phyloP scores from a whole-genome alignment of 768 basidiomycete species.

The Hypholoma sublateritium region DNA sequence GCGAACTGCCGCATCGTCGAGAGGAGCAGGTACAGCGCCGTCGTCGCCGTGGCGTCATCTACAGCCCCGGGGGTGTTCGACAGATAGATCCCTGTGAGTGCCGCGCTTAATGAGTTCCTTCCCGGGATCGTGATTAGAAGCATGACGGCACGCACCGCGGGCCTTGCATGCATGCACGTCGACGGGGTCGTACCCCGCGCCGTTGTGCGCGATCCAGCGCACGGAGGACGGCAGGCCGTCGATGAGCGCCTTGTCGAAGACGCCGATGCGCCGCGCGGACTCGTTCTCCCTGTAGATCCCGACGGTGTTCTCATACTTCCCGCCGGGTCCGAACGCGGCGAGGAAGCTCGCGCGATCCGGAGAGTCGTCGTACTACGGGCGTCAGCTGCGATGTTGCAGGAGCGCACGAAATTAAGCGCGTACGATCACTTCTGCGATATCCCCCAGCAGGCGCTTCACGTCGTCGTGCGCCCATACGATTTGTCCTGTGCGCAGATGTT shows the following conservation, averaged over 20 bases:
- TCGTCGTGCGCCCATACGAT: constrained; percentile 85
- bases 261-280: constrained; percentile 64
- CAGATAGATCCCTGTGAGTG: constrained; percentile 60
- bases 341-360: constrained; percentile 69
- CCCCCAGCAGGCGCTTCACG: constrained; percentile 58
- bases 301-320: constrained; percentile 70
- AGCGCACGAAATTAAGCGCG: neutral
- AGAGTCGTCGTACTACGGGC: constrained; percentile 47
- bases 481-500: constrained; percentile 41
- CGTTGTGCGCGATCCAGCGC: constrained; percentile 90
- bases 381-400: neutral
- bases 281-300: constrained; percentile 81
- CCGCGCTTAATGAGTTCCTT: neutral
- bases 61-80: constrained; percentile 92
- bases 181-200: constrained; percentile 90
- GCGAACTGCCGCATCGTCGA: constrained; percentile 76
- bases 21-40: constrained; percentile 80
- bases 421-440: constrained; percentile 77
- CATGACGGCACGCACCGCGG: constrained; percentile 47
- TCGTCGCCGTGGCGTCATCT: constrained; percentile 89
- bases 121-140: too few relatives aligned
- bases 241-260: constrained; percentile 81
- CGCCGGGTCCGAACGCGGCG: constrained; percentile 56
- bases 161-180: constrained; percentile 74
- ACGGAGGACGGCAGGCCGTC: constrained; percentile 62